Conservation (phyloP, 2,329 filamentous ascomycete species). For the Xylaria sp. region DNA sequence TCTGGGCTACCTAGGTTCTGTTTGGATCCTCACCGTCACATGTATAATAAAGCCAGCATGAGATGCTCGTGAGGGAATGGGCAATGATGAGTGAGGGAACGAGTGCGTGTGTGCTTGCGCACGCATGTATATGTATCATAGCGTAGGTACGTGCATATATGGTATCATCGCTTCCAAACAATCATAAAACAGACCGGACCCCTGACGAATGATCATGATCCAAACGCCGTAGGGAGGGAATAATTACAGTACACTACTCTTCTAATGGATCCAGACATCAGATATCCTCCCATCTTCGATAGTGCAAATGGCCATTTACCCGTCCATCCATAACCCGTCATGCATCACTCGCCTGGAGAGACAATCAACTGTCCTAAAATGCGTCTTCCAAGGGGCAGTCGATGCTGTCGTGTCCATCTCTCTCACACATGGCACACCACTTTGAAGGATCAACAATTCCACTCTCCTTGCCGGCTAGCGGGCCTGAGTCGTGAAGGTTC, state of each 20-base stretch:
- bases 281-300: background rate
- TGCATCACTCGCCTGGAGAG: background rate
- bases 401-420: constrained; percentile 93
- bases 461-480: constrained; percentile 72
- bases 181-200: constrained; percentile 21
- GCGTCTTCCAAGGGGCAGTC: constrained; percentile 89
- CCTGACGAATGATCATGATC: constrained; percentile 20
- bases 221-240: constrained; percentile 17
- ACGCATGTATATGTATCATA: background rate
- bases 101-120: background rate
- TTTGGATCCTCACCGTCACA: no score
- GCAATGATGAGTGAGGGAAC: constrained; percentile 14
- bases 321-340: background rate
- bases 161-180: constrained; percentile 31
- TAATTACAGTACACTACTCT: constrained; percentile 10
- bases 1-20: no score
- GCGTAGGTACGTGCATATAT: constrained; percentile 10
- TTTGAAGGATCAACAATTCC: constrained; percentile 76
- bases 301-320: background rate
- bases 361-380: constrained; percentile 40
- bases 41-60: background rate
- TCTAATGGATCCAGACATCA: constrained; percentile 5
- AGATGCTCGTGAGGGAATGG: background rate
- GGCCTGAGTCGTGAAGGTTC: constrained; percentile 59
- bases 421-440: constrained; percentile 96